Base-by-base conservation (phyloP, 495 filamentous ascomycete species). In the Aspergillus panamensis region DNA sequence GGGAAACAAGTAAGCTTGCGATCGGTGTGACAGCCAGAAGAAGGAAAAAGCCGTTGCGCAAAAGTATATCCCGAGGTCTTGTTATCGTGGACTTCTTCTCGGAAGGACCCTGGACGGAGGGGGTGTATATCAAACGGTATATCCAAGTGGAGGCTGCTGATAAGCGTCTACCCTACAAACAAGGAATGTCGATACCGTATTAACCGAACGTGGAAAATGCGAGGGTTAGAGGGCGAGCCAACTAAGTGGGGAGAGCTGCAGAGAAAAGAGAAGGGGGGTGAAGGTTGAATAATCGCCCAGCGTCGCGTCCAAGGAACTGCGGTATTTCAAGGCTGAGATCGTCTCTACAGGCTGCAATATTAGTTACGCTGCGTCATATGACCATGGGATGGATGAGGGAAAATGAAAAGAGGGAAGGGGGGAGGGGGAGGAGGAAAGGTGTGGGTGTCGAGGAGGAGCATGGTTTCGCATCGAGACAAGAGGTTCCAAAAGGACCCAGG, bases 1-100 rank as follows among this genome's bases (percentile, higher is more conserved):
- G 53, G 51, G n/a, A 43, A 52, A 47, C 44, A 48, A 37, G 64
- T 63, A 60, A 57, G 59, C 63, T 61, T 68, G 66, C 62, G 66
- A 68, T 65, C 52, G 52, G 29, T 53, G 45, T 30, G 43, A 16
- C 17, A 39, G 47, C 1, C 19, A 25, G 5, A 25, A 25, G 25
- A 25, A 25, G 25, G 25, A 25, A 25, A 25, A 25, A 25, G 25
- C 25, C 25, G 25, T 25, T 25, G 25, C 25, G 25, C 25, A 25
- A 25, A 25, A 5, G 5, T 25, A 25, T 25, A 25, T 25, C 25
- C 25, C 25, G 25, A 25, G 19, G 16, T 33, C 10, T 9, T 17
- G 42, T 55, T 17, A 40, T 42, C 12, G 48, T 31, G 25, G 13
- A 16, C 20, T 14, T 16, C 20, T 14, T 16, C 20, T 30, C 47